Percentiles rank a stretch among this genome's conserved stretches.
Conservation (phyloP, 1,284 basidiomycete genomes). For the Porodaedalea pini region DNA sequence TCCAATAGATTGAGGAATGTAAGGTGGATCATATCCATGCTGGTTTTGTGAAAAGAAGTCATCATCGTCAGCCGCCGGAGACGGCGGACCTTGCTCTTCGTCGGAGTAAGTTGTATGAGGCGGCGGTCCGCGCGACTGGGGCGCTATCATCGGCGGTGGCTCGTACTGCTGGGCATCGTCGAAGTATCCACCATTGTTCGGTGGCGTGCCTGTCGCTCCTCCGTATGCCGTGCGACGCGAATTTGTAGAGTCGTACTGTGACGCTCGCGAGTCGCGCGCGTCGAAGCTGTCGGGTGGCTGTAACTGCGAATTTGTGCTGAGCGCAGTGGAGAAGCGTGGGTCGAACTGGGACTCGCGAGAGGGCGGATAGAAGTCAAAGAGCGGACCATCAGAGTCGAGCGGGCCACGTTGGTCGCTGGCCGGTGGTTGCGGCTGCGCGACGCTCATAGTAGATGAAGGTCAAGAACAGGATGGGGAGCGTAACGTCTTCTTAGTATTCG, state of each 20-base stretch:
- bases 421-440: constrained; percentile 13
- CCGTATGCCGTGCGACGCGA: not conserved
- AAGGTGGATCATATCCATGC: constrained; percentile 15
- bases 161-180: constrained; percentile 14
- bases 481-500: not conserved
- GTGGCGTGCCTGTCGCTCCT: constrained; percentile 13
- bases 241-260: constrained; percentile 10
- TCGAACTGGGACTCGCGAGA: constrained; percentile 6
- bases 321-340: constrained; percentile 8
- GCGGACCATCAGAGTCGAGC: constrained; percentile 16
- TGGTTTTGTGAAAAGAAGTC: constrained; percentile 37
- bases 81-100: constrained; percentile 18
- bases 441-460: constrained; percentile 17
- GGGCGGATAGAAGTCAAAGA: constrained; percentile 21
- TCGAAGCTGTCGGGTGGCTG: constrained; percentile 8
- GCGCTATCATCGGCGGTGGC: constrained; percentile 11
- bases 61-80: constrained; percentile 28
- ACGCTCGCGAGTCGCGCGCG: not conserved
- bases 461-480: constrained; percentile 1
- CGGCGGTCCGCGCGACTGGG: constrained; percentile 10
- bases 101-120: constrained; percentile 13
- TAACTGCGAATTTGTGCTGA: constrained; percentile 8
- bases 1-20: constrained; percentile 13
- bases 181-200: constrained; percentile 5
- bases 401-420: constrained; percentile 4